Evolutionary conservation across 2,329 filamentous ascomycete genomes (phyloP).

Genomic region (Fusarium heterosporum): DNA sequence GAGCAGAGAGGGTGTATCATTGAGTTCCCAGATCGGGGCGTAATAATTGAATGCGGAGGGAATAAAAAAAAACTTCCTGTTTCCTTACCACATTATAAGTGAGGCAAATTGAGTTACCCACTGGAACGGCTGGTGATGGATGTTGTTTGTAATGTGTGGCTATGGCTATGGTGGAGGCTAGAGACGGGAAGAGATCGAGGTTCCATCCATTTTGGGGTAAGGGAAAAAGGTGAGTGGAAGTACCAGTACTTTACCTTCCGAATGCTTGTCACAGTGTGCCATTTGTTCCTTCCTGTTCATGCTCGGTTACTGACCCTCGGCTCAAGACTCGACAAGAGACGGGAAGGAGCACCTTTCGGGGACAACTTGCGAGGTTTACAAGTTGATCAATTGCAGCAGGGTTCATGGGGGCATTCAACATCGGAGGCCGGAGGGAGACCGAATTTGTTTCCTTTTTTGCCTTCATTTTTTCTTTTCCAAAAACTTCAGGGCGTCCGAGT

Average conservation of each 20-base stretch:
- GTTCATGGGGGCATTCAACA: not conserved
- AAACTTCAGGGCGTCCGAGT: not conserved
- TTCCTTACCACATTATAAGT: slow-evolving; percentile 17
- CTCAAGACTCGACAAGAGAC: slow-evolving; percentile 23
- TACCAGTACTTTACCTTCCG: slow-evolving; percentile 40
- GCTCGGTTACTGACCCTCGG: slow-evolving; percentile 25
- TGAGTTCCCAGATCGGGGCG: not conserved
- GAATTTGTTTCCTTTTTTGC: not conserved
- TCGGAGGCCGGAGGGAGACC: not conserved
- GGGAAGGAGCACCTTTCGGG: slow-evolving; percentile 28
- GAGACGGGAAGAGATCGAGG: slow-evolving; percentile 41
- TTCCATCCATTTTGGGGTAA: slow-evolving; percentile 35
- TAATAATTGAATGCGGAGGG: not conserved
- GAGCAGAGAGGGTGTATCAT: slow-evolving; percentile 9
- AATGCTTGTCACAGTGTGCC: slow-evolving; percentile 42
- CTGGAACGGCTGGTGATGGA: slow-evolving; percentile 11
- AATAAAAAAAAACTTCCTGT: slow-evolving; percentile 14
- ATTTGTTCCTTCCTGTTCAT: slow-evolving; percentile 26
- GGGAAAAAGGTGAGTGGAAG: slow-evolving; percentile 19
- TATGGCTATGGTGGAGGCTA: slow-evolving; percentile 20
- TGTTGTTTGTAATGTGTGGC: slow-evolving; percentile 21
- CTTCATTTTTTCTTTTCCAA: not conserved
- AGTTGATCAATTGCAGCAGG: slow-evolving; percentile 9
- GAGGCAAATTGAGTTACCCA: slow-evolving; percentile 12
- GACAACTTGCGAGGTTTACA: slow-evolving; percentile 39